phyloP scores from a whole-genome alignment of 1,284 basidiomycete species.

The Austroboletus olivaceoglutinosus region DNA sequence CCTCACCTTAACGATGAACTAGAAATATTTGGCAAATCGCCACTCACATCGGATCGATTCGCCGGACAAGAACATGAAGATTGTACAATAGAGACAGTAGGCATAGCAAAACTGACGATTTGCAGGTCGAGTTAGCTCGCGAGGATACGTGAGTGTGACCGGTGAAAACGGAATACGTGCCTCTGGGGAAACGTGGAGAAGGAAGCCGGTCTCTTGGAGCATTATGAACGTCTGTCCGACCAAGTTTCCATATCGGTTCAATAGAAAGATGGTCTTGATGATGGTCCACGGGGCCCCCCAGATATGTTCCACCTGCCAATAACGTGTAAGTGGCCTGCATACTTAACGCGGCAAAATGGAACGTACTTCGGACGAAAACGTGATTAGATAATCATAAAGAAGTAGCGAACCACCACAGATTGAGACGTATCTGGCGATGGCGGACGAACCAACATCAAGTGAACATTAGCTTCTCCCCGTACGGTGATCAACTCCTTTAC shows the following conservation, averaged over 20 bases:
- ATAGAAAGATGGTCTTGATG: slow-evolving; percentile 2
- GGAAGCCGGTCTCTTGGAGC: slow-evolving; percentile 5
- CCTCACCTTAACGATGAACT: neutral
- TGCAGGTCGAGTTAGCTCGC: too few relatives aligned
- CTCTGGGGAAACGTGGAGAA: slow-evolving; percentile 2
- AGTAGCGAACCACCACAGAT: neutral
- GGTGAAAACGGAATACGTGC: slow-evolving; percentile 1
- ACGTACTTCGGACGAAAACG: slow-evolving; percentile 10
- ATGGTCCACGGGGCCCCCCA: slow-evolving; percentile 7
- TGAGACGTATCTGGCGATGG: neutral
- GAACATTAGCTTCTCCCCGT: neutral
- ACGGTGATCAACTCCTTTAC: neutral
- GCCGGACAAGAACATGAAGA: slow-evolving; percentile 5
- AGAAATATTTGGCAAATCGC: neutral
- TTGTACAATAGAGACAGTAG: slow-evolving; percentile 5
- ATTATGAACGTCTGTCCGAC: slow-evolving; percentile 10
- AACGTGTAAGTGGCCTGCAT: neutral
- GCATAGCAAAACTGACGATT: slow-evolving; percentile 7
- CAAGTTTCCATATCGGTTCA: slow-evolving; percentile 8
- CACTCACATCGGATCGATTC: slow-evolving; percentile 15
- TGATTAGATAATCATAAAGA: slow-evolving; percentile 10
- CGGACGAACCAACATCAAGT: neutral
- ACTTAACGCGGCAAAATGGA: neutral
- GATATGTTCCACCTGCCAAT: slow-evolving; percentile 10
- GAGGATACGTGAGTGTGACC: too few relatives aligned